Percentiles rank a stretch among this genome's conserved stretches.
phyloP scores from a whole-genome alignment of 2,329 filamentous ascomycete species.

The Pseudofabraea citricarpa region DNA sequence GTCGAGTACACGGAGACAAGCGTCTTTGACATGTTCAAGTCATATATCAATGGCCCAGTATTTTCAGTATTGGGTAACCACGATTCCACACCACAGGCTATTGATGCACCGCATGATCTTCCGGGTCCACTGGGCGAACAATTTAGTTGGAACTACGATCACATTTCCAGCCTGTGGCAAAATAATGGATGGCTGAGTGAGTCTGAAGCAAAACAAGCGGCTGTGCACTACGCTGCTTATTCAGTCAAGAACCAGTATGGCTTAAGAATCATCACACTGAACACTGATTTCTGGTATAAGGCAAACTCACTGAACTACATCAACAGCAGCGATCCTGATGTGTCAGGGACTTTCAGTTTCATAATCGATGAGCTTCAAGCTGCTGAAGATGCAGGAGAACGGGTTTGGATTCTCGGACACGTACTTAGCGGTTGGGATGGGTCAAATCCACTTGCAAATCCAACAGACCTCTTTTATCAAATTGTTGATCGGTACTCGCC shows the following conservation, averaged over 20 bases:
- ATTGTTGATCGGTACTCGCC: slow-evolving; percentile 50
- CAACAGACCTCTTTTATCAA: slow-evolving; percentile 48
- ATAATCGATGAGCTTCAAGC: slow-evolving; percentile 46
- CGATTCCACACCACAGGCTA: slow-evolving; percentile 48
- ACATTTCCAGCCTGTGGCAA: slow-evolving; percentile 49
- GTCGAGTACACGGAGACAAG: slow-evolving; percentile 48
- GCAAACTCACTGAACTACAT: slow-evolving; percentile 44
- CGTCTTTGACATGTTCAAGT: slow-evolving; percentile 49
- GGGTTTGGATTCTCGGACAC: slow-evolving; percentile 50
- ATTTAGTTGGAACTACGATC: slow-evolving; percentile 53
- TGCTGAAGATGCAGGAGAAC: slow-evolving; percentile 45
- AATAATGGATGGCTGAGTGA: slow-evolving; percentile 50
- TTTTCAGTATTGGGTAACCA: slow-evolving; percentile 54
- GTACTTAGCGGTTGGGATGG: slow-evolving; percentile 53
- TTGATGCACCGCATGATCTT: slow-evolving; percentile 46
- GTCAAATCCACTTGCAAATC: slow-evolving; percentile 46
- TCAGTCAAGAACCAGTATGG: slow-evolving; percentile 48
- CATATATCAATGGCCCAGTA: slow-evolving; percentile 50
- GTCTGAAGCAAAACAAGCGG: slow-evolving; percentile 39
- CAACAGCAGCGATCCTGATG: slow-evolving; percentile 46
- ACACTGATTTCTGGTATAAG: slow-evolving; percentile 45
- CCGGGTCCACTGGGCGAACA: slow-evolving; percentile 48
- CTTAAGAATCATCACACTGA: slow-evolving; percentile 46
- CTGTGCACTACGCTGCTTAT: slow-evolving; percentile 51
- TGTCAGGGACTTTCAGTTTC: slow-evolving; percentile 42